A percentile compares a stretch with the other conserved stretches of the same genome.
These are phyloP conservation scores for Betula pendula DNA, from an alignment of 306 rosid species.

Conservation along the genomic window DNA sequence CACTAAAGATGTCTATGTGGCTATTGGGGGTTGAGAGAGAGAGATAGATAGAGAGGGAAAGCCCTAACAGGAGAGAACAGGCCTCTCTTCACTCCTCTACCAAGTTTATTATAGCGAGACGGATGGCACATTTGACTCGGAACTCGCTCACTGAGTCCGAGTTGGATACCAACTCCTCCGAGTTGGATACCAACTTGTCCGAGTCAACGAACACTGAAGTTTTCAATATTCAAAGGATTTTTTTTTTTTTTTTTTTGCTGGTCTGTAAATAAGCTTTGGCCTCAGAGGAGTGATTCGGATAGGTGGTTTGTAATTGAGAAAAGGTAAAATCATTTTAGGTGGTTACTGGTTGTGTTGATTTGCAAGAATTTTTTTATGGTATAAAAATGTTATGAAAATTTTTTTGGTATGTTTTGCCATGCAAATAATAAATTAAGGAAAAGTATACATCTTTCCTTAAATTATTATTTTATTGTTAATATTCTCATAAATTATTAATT, in stretches of 20 bases:
- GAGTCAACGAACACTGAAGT: constrained; percentile 21
- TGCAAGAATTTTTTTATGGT: too few relatives aligned
- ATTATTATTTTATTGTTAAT: too few relatives aligned
- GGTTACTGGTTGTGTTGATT: too few relatives aligned
- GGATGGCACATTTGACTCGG: constrained; percentile 25
- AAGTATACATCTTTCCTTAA: too few relatives aligned
- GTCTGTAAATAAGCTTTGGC: too few relatives aligned
- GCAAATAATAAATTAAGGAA: too few relatives aligned
- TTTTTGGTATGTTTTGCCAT: too few relatives aligned
- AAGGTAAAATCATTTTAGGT: too few relatives aligned
- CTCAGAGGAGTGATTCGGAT: too few relatives aligned
- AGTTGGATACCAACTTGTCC: constrained; percentile 25
- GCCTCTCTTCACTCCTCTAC: constrained; percentile 31
- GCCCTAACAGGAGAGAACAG: constrained; percentile 38
- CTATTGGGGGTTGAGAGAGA: constrained; percentile 17
- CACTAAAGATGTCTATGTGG: constrained; percentile 31
- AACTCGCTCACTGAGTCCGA: constrained; percentile 31
- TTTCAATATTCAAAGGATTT: neutral
- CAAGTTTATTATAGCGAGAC: constrained; percentile 39
- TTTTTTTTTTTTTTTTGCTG: neutral
- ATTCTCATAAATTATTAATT: too few relatives aligned
- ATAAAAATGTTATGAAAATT: too few relatives aligned
- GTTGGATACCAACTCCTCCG: constrained; percentile 26
- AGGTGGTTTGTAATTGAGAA: too few relatives aligned
- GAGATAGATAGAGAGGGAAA: constrained; percentile 27